Conservation (phyloP, 805 yeast species). For the Wickerhamiella domercqiae region DNA sequence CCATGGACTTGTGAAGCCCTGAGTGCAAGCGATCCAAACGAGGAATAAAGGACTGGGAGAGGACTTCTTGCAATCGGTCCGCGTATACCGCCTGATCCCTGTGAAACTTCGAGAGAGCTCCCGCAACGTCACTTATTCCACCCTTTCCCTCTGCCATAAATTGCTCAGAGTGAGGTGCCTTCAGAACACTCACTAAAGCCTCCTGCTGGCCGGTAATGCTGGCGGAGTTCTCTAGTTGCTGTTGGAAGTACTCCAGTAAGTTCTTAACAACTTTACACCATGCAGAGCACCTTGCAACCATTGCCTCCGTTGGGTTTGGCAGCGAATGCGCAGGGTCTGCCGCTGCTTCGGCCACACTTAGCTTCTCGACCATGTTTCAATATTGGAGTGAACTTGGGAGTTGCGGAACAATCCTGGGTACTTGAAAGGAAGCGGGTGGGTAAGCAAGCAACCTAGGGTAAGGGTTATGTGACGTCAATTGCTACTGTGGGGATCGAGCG, state of each 20-base stretch:
- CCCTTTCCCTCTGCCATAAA: slow-evolving; percentile 68
- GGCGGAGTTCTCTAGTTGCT: slow-evolving; percentile 66
- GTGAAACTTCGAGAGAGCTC: slow-evolving; percentile 50
- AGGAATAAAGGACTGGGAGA: slow-evolving; percentile 35
- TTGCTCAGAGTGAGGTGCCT: slow-evolving; percentile 11
- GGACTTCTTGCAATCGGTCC: slow-evolving; percentile 38
- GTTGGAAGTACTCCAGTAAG: slow-evolving; percentile 50
- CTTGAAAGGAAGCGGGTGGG: no score
- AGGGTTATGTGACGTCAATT: no score
- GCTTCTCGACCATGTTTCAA: no score
- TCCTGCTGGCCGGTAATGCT: slow-evolving; percentile 4
- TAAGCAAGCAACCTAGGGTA: no score
- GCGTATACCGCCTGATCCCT: slow-evolving; percentile 37
- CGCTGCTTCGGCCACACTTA: no score
- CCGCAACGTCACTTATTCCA: slow-evolving; percentile 72
- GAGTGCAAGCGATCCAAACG: slow-evolving; percentile 46
- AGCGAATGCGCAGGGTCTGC: slow-evolving; percentile 41
- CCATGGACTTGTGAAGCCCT: slow-evolving; percentile 69
- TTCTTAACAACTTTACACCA: slow-evolving; percentile 75
- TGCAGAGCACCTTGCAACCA: slow-evolving; percentile 69
- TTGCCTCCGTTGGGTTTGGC: slow-evolving; percentile 71
- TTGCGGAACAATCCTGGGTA: no score
- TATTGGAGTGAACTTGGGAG: no score
- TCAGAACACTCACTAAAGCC: slow-evolving; percentile 51
- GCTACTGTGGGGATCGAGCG: no score